Percentiles rank a stretch among this genome's conserved stretches.
phyloP scores from a whole-genome alignment of 495 filamentous ascomycete species.

The Parmelia sp. region DNA sequence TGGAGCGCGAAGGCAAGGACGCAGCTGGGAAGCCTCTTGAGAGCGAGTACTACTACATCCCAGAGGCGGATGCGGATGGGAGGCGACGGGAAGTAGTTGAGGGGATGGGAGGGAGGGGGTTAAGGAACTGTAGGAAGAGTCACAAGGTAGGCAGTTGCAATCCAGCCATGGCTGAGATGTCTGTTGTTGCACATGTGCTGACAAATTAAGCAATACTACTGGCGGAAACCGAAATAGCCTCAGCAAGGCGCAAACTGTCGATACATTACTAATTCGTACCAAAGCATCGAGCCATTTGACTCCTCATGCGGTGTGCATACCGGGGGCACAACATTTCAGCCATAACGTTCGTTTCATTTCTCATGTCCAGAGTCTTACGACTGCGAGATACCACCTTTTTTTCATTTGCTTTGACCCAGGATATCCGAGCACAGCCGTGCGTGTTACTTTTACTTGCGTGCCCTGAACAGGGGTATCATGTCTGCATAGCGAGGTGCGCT shows the following conservation, averaged over 20 bases:
- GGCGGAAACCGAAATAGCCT: constrained; percentile 64
- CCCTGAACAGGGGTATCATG: not conserved
- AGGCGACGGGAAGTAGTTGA: constrained; percentile 76
- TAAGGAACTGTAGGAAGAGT: constrained; percentile 83
- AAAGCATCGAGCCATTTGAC: not conserved
- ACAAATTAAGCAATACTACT: constrained; percentile 76
- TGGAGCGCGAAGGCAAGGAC: constrained; percentile 87
- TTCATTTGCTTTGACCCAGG: not conserved
- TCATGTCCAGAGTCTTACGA: constrained; percentile 10
- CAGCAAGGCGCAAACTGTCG: not conserved
- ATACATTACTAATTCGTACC: not conserved
- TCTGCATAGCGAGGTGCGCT: constrained; percentile 18
- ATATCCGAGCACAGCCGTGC: constrained; percentile 3
- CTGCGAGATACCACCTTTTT: constrained; percentile 6
- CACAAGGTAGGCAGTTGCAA: constrained; percentile 68
- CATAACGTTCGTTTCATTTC: not conserved
- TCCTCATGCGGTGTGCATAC: not conserved
- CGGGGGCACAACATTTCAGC: not conserved
- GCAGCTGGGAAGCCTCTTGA: constrained; percentile 90
- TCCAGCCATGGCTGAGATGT: constrained; percentile 8
- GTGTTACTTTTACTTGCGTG: not conserved
- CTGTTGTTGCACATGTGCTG: constrained; percentile 25
- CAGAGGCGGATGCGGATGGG: constrained; percentile 78
- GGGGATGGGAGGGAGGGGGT: constrained; percentile 75
- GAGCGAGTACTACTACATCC: constrained; percentile 96